Evolutionary conservation across 2,329 filamentous ascomycete species (phyloP).

Genomic region (Trichophyton rubrum): DNA sequence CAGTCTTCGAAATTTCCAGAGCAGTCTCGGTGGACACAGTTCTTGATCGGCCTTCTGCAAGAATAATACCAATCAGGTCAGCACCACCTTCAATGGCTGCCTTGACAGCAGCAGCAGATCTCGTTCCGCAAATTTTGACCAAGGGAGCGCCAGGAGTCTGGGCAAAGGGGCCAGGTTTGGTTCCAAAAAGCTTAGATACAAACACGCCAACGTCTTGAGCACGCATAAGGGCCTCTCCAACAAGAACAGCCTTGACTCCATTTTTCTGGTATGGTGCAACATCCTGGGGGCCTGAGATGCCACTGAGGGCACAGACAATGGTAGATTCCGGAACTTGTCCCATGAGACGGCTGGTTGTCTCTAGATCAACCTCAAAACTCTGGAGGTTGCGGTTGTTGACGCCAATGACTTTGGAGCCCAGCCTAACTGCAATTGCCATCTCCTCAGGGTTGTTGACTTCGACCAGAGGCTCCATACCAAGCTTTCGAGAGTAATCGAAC

Average conservation of each 20-base stretch:
- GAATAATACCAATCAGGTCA: constrained; percentile 84
- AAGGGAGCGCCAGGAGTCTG: constrained; percentile 38
- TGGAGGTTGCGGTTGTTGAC: constrained; percentile 97
- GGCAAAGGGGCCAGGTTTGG: constrained; percentile 21
- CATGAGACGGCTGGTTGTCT: constrained; percentile 79
- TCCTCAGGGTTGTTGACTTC: constrained; percentile 93
- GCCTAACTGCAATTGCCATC: constrained; percentile 73
- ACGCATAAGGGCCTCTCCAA: constrained; percentile 92
- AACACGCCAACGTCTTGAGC: constrained; percentile 71
- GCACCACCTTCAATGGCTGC: constrained; percentile 76
- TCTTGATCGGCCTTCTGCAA: constrained; percentile 69
- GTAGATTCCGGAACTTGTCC: constrained; percentile 74
- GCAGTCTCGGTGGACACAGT: constrained; percentile 69
- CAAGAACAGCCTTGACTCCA: constrained; percentile 82
- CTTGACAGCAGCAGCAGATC: constrained; percentile 65
- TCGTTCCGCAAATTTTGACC: constrained; percentile 92
- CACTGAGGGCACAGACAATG: constrained; percentile 85
- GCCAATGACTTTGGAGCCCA: constrained; percentile 84
- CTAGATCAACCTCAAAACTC: constrained; percentile 91
- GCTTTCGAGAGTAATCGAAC: constrained; percentile 75
- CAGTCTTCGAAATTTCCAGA: constrained; percentile 62
- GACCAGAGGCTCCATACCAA: constrained; percentile 95
- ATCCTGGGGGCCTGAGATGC: constrained; percentile 79
- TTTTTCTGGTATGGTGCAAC: constrained; percentile 78
- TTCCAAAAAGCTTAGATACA: constrained; percentile 69